Evolutionary conservation across 768 basidiomycete genomes (phyloP), one percentile per base, ranked within the genome.

Genomic region (Lactarius vividus): DNA sequence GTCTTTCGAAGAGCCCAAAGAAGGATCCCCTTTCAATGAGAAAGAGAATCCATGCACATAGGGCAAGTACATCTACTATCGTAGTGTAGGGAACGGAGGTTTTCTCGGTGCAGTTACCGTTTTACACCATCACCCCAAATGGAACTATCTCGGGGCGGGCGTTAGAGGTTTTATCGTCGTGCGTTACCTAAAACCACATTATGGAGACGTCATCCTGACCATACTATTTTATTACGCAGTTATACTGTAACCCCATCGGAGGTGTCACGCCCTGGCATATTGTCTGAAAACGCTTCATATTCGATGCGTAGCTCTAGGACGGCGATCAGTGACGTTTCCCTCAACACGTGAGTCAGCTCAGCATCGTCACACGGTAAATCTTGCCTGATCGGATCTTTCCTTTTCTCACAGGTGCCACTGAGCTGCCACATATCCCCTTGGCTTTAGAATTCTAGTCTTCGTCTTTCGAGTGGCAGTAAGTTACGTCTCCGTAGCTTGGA

Each of bases 1-100:
- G 49, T 16, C 29, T 46, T 26, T 29, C 33, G 23, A 55, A 84
- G 83, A 78, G 80, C 37, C 33, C 9, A 37, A 37, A 11, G 35
- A 37, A 37, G 35, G 3, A 13, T 11, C 10, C 33, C 81, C 84
- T 3, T 85, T 84, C 74, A 84, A 85, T 71, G 84, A 82, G 73
- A 85, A 84, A 64, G 85, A 85, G 69, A 82, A 83, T 72, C 81
- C 83, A 0, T 83, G 84, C 66, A 80, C 84, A 39, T 79, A 84
- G 83, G 84, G 70, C 83, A 26, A 79, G 80, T 62, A 82, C 83
- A 8, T 83, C 83, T 8, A 79, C 83, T 15, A 83, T 80, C 56
- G 79, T 80, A 0, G 83, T 83, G 2, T 76, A 85, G 10, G 84
- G 78, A 2, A 85, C 83, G 0, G 83, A 84, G 55, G 79, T 84